Percentiles rank a stretch among this genome's conserved stretches.
These are phyloP conservation scores for Trametes versicolor DNA, from an alignment of 1,284 basidiomycete species.

Conservation along the genomic window DNA sequence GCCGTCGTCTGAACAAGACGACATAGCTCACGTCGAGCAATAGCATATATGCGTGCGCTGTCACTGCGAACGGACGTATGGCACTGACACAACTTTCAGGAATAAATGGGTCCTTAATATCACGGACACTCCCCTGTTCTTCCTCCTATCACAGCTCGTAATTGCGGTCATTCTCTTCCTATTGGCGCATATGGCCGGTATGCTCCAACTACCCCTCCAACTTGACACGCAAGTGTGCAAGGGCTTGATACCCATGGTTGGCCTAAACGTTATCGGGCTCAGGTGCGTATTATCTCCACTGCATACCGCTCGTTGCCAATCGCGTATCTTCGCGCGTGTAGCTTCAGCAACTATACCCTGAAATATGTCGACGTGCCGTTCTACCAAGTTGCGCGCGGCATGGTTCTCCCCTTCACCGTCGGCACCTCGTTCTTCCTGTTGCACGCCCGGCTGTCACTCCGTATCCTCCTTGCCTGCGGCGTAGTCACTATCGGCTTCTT, in stretches of 20 bases:
- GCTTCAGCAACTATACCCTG: conserved; percentile 90
- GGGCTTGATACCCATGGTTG: conserved; percentile 77
- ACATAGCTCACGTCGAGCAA: neutral
- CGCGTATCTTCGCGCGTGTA: conserved; percentile 41
- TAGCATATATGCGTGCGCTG: neutral
- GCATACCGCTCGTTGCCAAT: neutral
- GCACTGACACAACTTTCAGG: conserved; percentile 47
- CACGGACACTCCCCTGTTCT: conserved; percentile 82
- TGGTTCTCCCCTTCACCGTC: conserved; percentile 91
- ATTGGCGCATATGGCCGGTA: conserved; percentile 64
- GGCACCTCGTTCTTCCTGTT: conserved; percentile 79
- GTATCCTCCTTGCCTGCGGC: conserved; percentile 74
- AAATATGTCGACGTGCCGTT: conserved; percentile 94
- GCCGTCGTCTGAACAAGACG: neutral
- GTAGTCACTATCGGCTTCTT: conserved; percentile 88
- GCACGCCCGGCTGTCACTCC: conserved; percentile 74
- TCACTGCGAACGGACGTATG: neutral
- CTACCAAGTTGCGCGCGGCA: conserved; percentile 90
- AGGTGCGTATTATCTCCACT: conserved; percentile 57
- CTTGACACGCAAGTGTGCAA: conserved; percentile 71
- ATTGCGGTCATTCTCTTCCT: conserved; percentile 84
- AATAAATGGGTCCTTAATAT: conserved; percentile 84
- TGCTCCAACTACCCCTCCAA: conserved; percentile 68
- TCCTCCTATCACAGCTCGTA: conserved; percentile 82
- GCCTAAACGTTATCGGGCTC: conserved; percentile 81